phyloP scores from a whole-genome alignment of 2,329 filamentous ascomycete genomes.

The Aspergillus hiratsukae region DNA sequence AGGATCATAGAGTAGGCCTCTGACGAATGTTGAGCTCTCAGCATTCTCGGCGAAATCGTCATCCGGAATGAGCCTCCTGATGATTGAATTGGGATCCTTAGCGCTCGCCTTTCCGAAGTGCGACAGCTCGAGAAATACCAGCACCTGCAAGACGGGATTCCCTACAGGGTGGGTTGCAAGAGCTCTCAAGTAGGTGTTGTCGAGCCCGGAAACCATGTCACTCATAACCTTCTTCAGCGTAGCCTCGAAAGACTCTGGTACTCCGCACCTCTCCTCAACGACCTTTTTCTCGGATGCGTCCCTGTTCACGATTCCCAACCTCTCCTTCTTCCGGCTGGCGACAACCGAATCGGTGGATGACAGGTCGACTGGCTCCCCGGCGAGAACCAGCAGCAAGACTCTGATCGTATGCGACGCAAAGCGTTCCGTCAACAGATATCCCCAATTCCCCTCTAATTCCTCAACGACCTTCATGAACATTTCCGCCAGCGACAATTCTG shows the following conservation, averaged over 20 bases:
- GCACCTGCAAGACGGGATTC: conserved; percentile 86
- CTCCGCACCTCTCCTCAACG: conserved; percentile 48
- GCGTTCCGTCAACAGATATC: conserved; percentile 75
- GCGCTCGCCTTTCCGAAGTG: conserved; percentile 64
- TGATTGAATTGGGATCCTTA: conserved; percentile 63
- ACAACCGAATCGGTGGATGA: conserved; percentile 66
- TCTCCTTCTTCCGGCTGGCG: conserved; percentile 90
- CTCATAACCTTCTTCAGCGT: conserved; percentile 78
- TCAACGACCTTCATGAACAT: conserved; percentile 78
- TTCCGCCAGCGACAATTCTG: conserved; percentile 69
- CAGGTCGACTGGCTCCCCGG: conserved; percentile 73
- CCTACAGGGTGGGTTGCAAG: conserved; percentile 85
- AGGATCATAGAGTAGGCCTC: conserved; percentile 80
- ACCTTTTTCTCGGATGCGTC: conserved; percentile 48
- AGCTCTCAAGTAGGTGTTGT: conserved; percentile 73
- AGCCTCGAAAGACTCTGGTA: conserved; percentile 73
- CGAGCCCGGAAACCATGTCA: conserved; percentile 69
- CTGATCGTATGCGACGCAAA: conserved; percentile 91
- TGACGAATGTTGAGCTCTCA: conserved; percentile 75
- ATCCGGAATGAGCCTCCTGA: conserved; percentile 74
- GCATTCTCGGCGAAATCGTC: conserved; percentile 68
- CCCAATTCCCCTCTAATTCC: conserved; percentile 81
- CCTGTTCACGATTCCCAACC: conserved; percentile 58
- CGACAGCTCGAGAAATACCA: conserved; percentile 80
- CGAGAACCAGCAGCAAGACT: conserved; percentile 78